These are phyloP conservation scores for Solanum ossicruentum DNA, from an alignment of 257 asterid species.

Conservation along the genomic window DNA sequence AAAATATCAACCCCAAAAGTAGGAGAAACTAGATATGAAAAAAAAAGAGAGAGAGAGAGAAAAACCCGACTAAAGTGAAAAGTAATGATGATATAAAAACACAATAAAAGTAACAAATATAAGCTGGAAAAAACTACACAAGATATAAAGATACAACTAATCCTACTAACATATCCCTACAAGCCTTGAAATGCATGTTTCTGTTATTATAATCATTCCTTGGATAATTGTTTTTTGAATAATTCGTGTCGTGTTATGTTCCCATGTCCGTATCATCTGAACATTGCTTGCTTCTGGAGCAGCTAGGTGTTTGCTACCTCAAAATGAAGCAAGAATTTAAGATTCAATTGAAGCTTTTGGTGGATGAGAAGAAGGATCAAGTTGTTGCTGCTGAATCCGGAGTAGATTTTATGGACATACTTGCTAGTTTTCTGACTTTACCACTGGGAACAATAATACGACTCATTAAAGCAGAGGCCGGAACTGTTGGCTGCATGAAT, in stretches of 20 bases:
- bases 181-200: background rate
- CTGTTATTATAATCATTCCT: background rate
- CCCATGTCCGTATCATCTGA: background rate
- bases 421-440: background rate
- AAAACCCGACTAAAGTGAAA: too few species aligned
- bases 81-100: too few species aligned
- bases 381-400: constrained; percentile 3
- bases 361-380: background rate
- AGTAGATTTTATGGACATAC: background rate
- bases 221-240: background rate
- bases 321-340: background rate
- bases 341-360: background rate
- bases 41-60: too few species aligned
- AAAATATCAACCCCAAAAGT: too few species aligned
- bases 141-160: too few species aligned
- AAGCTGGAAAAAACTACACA: too few species aligned
- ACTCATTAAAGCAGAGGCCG: background rate
- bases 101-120: too few species aligned
- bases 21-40: too few species aligned
- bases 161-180: too few species aligned
- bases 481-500: background rate
- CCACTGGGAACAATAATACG: background rate
- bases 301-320: background rate
- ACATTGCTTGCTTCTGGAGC: background rate
- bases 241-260: background rate